Conservation (phyloP, 73 alveolate species). For the Symbiodinium natans region DNA sequence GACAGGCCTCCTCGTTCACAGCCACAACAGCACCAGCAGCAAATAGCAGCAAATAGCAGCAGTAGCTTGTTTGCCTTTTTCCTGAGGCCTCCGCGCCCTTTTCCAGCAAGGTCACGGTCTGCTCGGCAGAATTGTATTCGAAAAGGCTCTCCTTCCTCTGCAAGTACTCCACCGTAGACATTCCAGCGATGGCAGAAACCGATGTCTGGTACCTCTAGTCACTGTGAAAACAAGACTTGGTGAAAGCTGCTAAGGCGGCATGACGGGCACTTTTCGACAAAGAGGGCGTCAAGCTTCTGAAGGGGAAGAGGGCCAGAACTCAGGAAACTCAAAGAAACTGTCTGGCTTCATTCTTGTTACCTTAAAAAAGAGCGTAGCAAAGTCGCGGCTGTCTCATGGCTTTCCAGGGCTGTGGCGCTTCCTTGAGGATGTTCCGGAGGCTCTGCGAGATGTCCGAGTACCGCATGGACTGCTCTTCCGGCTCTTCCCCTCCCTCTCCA, state of each 20-base stretch:
- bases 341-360: neutral
- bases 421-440: neutral
- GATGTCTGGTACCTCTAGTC: neutral
- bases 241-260: neutral
- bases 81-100: neutral
- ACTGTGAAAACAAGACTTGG: neutral
- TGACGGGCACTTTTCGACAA: neutral
- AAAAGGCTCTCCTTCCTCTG: constrained; percentile 8
- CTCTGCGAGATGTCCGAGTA: neutral
- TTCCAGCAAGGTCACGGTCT: neutral
- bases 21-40: no score
- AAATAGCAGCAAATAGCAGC: neutral
- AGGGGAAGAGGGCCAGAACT: neutral
- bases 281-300: neutral
- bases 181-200: neutral
- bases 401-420: neutral
- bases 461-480: neutral
- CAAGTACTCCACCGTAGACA: constrained; percentile 4
- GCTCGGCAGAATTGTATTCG: neutral
- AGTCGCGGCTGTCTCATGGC: no score
- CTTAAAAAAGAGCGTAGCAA: no score
- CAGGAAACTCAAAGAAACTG: neutral
- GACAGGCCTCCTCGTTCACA: no score
- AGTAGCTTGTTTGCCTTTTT: neutral
- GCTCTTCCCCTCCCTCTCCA: neutral